Base-by-base conservation (phyloP, 352 stramenopile genomes). In the Phytophthora capsici region DNA sequence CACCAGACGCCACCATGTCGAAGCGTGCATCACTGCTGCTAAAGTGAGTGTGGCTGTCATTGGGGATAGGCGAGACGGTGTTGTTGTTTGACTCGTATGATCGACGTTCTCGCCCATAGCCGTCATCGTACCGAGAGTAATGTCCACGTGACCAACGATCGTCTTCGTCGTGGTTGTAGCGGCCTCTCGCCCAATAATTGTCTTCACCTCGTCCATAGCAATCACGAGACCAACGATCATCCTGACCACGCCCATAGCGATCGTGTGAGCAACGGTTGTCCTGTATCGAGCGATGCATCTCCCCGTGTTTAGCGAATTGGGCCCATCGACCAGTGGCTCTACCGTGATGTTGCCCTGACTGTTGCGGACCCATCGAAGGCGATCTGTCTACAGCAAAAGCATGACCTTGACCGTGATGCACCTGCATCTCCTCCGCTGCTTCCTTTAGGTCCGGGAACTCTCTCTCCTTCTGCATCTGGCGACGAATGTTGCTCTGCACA, bases 371-470 rank as follows among this genome's bases (percentile, higher is more conserved):
- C 36, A 60, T 56, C 2, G 44, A 53, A 32, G 34, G 46, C 16
- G 53, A 66, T 12, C 19, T 50, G n/a, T 57, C 34, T 30, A 14
- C 23, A 60, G 23, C n/a, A 63, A 23, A 19, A 25, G 19, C 4
- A n/a, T 67, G 43, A 28, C 44, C 41, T 22, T 63, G 50, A 10
- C 17, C 16, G 10, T 70, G 36, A 22, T 55, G 44, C 36, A 34
- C 58, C 20, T 76, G 51, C 16, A 23, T 23, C 37, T 77, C 45
- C 10, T 69, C 26, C 8, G 43, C 54, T 47, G 71, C 37, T 25
- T 80, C 60, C 17, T 63, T 69, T 6, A 87, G 69, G 44, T 79
- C 63, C 1, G 75, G 75, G 41, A 88, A 87, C 9, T 90, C 71
- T 5, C 50, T 61, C 6, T 81, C 54, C 10, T 66, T 63, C 34